Percentiles rank a stretch among this genome's conserved stretches.
These are phyloP conservation scores for Achaetomiella virescens DNA, from an alignment of 495 filamentous ascomycete genomes.

Conservation along the genomic window DNA sequence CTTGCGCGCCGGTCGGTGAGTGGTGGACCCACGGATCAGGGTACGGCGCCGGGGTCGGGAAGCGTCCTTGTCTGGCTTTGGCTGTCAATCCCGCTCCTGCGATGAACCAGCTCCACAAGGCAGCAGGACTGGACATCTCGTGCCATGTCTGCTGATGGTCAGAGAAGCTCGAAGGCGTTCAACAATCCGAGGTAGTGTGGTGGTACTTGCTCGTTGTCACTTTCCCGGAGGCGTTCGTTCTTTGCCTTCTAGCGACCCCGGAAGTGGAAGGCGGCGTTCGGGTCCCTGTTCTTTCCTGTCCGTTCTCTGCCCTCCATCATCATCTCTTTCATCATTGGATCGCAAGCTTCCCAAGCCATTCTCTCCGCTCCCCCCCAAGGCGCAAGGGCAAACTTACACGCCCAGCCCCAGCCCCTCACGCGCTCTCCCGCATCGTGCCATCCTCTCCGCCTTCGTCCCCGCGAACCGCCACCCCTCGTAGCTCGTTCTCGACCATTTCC, in stretches of 20 bases:
- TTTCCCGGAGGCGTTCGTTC: neutral
- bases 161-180: neutral
- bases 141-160: neutral
- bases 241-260: neutral
- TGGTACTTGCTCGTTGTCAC: neutral
- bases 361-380: neutral
- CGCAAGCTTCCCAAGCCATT: neutral
- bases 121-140: neutral
- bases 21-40: neutral
- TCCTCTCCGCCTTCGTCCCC: neutral
- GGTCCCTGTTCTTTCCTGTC: neutral
- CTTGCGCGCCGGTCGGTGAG: neutral
- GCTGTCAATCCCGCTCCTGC: neutral
- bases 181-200: neutral
- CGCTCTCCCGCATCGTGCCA: neutral
- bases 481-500: neutral
- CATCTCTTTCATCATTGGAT: neutral
- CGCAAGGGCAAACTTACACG: neutral
- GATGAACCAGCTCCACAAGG: neutral
- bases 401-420: neutral
- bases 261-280: neutral
- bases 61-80: neutral
- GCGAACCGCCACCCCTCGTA: neutral
- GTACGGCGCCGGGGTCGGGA: neutral
- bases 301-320: neutral